Conservation (phyloP, 805 yeast genomes). For the Candida yuanshanica region DNA sequence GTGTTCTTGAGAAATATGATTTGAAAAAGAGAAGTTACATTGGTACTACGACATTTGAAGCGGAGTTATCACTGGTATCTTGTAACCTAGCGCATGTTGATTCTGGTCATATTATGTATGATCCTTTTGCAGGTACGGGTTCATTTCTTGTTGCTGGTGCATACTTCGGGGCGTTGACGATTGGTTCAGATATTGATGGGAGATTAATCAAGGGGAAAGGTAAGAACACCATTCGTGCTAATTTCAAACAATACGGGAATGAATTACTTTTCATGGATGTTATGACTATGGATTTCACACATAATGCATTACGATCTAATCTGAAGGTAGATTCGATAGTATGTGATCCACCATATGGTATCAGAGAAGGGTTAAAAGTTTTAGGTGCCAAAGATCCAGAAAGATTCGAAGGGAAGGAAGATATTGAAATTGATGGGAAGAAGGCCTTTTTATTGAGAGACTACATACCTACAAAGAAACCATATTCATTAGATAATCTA, state of each 20-base stretch:
- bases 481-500: constrained; percentile 72
- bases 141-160: constrained; percentile 88
- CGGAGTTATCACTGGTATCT: constrained; percentile 81
- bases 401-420: constrained; percentile 67
- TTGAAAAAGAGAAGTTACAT: constrained; percentile 77
- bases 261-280: constrained; percentile 60
- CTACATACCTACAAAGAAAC: constrained; percentile 89
- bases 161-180: constrained; percentile 68
- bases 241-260: constrained; percentile 72
- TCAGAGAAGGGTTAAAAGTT: constrained; percentile 90
- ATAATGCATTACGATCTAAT: constrained; percentile 65
- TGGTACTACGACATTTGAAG: constrained; percentile 96
- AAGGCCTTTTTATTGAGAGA: constrained; percentile 73
- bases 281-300: constrained; percentile 90
- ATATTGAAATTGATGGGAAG: constrained; percentile 69
- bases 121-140: constrained; percentile 97
- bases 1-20: constrained; percentile 72
- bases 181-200: constrained; percentile 91
- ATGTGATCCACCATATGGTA: constrained; percentile 98
- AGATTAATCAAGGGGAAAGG: constrained; percentile 70
- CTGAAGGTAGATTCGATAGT: constrained; percentile 72
- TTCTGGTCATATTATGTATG: constrained; percentile 66
- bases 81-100: constrained; percentile 79
- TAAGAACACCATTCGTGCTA: constrained; percentile 48
- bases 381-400: constrained; percentile 76